phyloP scores from a whole-genome alignment of 352 stramenopile species.

The Globisporangium perplexum region DNA sequence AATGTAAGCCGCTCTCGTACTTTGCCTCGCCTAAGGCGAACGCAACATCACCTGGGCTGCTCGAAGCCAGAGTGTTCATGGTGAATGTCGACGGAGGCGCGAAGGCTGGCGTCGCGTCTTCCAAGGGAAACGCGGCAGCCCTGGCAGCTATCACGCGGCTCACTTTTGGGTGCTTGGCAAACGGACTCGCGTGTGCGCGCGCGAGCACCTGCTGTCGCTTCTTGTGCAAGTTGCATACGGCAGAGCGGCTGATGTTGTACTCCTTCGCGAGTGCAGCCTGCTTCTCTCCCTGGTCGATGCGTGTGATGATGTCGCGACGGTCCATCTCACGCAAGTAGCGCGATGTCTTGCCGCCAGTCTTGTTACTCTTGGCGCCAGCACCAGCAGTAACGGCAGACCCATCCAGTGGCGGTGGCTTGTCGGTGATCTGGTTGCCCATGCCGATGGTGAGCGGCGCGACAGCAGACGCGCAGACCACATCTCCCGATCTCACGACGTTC shows the following conservation, averaged over 20 bases:
- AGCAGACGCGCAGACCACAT: neutral
- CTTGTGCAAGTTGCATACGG: conserved; percentile 63
- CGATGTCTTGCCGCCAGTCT: conserved; percentile 24
- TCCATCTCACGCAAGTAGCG: conserved; percentile 59
- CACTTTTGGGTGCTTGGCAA: conserved; percentile 47
- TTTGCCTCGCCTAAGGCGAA: neutral
- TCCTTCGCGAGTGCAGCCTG: conserved; percentile 55
- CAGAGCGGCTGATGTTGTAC: conserved; percentile 46
- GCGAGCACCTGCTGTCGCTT: conserved; percentile 39
- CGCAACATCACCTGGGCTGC: neutral
- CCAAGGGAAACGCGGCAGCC: neutral
- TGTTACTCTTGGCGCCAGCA: neutral
- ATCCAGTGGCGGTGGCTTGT: neutral
- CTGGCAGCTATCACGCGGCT: neutral
- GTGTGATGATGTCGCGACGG: conserved; percentile 40
- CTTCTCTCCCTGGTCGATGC: conserved; percentile 52
- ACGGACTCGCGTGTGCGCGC: conserved; percentile 33
- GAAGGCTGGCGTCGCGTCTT: neutral
- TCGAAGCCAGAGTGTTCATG: neutral
- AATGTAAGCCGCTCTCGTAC: neutral
- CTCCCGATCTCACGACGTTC: neutral
- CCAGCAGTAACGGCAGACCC: too few species aligned
- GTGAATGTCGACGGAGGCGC: neutral
- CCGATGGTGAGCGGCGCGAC: neutral
- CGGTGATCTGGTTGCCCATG: neutral